Evolutionary conservation across 768 basidiomycete species (phyloP).

Genomic region (Daedalea quercina): DNA sequence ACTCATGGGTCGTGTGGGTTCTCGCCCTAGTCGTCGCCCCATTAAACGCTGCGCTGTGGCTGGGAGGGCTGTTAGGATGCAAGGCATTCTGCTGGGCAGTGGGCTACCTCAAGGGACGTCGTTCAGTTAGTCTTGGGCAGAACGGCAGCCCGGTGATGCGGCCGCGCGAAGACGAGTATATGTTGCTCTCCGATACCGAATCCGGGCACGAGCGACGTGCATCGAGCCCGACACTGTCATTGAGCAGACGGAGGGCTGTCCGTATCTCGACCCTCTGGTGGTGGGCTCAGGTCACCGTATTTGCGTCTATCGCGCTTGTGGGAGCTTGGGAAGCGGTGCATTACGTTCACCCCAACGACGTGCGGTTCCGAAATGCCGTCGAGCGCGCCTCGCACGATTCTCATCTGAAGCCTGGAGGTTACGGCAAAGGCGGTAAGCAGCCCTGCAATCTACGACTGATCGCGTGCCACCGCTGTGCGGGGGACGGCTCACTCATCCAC

Average conservation of each 20-base stretch:
- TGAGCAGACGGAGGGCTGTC: neutral
- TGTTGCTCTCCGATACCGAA: neutral
- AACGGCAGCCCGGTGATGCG: neutral
- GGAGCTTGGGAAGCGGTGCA: slow-evolving; percentile 7
- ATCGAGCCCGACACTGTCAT: neutral
- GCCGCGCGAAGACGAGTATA: neutral
- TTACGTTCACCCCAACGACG: slow-evolving; percentile 21
- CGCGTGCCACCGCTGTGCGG: neutral
- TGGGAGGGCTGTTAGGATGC: neutral
- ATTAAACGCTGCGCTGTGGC: neutral
- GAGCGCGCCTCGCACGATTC: slow-evolving; percentile 15
- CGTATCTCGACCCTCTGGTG: neutral
- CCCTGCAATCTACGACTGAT: neutral
- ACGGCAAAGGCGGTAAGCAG: slow-evolving; percentile 12
- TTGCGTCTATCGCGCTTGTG: neutral
- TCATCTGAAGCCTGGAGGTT: slow-evolving; percentile 13
- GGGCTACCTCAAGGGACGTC: neutral
- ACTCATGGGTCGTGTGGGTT: neutral
- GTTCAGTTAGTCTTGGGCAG: neutral
- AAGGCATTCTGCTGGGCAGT: neutral
- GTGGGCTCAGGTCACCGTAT: slow-evolving; percentile 3
- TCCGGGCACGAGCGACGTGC: neutral
- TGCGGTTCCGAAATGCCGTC: slow-evolving; percentile 19
- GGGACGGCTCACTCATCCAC: neutral
- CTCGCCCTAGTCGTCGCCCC: neutral